These are phyloP conservation scores for Anthostomella pinea DNA, from an alignment of 2,329 filamentous ascomycete genomes.

Conservation along the genomic window DNA sequence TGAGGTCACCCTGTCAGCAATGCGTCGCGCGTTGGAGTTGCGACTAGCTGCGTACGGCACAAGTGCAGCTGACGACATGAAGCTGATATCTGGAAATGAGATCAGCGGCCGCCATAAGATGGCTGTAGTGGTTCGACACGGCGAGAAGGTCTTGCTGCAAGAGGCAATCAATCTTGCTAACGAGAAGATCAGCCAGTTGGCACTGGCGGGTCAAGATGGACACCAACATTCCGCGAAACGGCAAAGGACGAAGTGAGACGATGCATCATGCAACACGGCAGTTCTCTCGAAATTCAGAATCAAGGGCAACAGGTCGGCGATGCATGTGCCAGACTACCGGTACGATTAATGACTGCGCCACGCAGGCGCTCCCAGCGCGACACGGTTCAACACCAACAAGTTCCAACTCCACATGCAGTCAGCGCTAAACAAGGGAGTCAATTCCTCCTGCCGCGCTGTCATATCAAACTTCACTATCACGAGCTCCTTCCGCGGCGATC, in stretches of 20 bases:
- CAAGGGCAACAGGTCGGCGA: too few relatives aligned
- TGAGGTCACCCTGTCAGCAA: constrained; percentile 40
- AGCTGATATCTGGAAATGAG: constrained; percentile 31
- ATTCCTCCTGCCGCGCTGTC: too few relatives aligned
- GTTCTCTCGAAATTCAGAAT: background rate
- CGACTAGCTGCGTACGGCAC: constrained; percentile 43
- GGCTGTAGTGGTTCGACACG: constrained; percentile 66
- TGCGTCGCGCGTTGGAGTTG: constrained; percentile 37
- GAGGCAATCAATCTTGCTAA: constrained; percentile 44
- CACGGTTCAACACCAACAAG: too few relatives aligned
- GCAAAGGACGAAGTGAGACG: constrained; percentile 21
- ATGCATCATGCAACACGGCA: constrained; percentile 1
- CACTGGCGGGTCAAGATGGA: constrained; percentile 12
- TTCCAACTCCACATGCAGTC: too few relatives aligned
- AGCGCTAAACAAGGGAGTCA: too few relatives aligned
- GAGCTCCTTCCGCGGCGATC: too few relatives aligned
- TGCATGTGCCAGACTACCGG: too few relatives aligned
- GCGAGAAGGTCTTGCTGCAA: constrained; percentile 67
- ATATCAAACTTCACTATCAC: too few relatives aligned
- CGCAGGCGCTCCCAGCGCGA: constrained; percentile 10
- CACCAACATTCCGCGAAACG: constrained; percentile 30
- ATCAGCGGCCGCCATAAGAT: constrained; percentile 46
- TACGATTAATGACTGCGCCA: too few relatives aligned
- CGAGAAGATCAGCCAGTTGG: constrained; percentile 24
- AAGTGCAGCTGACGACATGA: constrained; percentile 38